Evolutionary conservation across 2,329 filamentous ascomycete genomes (phyloP), one percentile per base, ranked within the genome.

Genomic region (Fusarium tuaranense): DNA sequence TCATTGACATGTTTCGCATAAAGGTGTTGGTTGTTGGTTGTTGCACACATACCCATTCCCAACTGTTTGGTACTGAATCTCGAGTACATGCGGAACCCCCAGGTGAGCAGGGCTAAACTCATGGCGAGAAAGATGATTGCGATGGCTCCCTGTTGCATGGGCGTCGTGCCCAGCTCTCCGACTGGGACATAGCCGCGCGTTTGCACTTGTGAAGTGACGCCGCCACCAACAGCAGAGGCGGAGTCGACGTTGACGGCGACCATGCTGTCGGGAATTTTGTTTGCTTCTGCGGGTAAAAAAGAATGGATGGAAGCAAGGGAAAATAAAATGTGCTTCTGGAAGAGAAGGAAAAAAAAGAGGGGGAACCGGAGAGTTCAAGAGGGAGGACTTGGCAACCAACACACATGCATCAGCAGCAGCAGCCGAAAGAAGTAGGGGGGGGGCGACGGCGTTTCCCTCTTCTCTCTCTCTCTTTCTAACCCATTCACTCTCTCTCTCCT

Each of bases 111-210:
- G 16, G 72, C 69, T 7, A 77, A 63, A 34, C 63, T 60, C 3
- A 65, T 74, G 65, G 75, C 63, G 14, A 74, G 48, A 22, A 76
- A 77, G 36, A 77, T 70, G 36, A 77, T 74, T 30, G 69, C 74
- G n/a, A 75, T 60, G 30, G 63, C 75, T 16, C 63, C 57, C 25
- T 77, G 75, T 58, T 77, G 75, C 1, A 71, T 55, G 1, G 66
- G 25, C 7, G 75, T 77, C 18, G 75, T 75, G 20, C 30, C 51
- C 51, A 57, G 27, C 30, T 57, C n/a, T 6, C 51, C 10, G 51
- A 57, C 51, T 12, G 51, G 51, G 12, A 57, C 27, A 32, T 57
- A 57, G 51, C 51, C 51, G 51, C 51, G 51, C 51, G 51, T 34
- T 16, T 57, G 51, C 51, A 57, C 30, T 34, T 32, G 12, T 10